Evolutionary conservation across 2,329 filamentous ascomycete species (phyloP).

Genomic region (Pseudocercospora vitis): DNA sequence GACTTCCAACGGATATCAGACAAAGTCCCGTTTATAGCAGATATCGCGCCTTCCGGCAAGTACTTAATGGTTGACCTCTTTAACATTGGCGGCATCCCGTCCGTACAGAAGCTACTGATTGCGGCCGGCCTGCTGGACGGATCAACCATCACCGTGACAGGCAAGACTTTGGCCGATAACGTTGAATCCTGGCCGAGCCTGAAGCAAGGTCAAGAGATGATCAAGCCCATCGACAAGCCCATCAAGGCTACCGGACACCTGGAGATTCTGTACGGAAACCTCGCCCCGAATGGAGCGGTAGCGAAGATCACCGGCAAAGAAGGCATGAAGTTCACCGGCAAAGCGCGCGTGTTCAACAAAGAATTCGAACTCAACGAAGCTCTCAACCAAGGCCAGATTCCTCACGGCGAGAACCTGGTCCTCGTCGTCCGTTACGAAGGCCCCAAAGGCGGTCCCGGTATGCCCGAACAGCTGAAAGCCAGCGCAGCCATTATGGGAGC

Average conservation of each 20-base stretch:
- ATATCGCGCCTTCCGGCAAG: constrained; percentile 78
- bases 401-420: constrained; percentile 77
- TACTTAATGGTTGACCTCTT: constrained; percentile 89
- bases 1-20: constrained; percentile 80
- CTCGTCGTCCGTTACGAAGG: constrained; percentile 92
- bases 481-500: constrained; percentile 91
- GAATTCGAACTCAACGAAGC: constrained; percentile 76
- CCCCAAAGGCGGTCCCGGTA: constrained; percentile 87
- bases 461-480: constrained; percentile 92
- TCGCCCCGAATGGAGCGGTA: constrained; percentile 84
- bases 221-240: constrained; percentile 75
- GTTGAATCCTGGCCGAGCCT: constrained; percentile 74
- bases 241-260: constrained; percentile 87
- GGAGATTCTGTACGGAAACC: constrained; percentile 81
- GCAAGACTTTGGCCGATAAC: constrained; percentile 80
- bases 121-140: constrained; percentile 75
- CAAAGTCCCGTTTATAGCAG: constrained; percentile 81
- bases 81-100: constrained; percentile 79
- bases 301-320: constrained; percentile 98
- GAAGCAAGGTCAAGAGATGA: constrained; percentile 74
- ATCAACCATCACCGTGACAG: constrained; percentile 76
- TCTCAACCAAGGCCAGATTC: constrained; percentile 68
- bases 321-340: constrained; percentile 76
- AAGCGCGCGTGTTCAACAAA: constrained; percentile 81
- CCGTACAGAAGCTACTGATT: constrained; percentile 81